Evolutionary conservation across 2,329 filamentous ascomycete species (phyloP).

Genomic region (Tolypocladium tropicale): DNA sequence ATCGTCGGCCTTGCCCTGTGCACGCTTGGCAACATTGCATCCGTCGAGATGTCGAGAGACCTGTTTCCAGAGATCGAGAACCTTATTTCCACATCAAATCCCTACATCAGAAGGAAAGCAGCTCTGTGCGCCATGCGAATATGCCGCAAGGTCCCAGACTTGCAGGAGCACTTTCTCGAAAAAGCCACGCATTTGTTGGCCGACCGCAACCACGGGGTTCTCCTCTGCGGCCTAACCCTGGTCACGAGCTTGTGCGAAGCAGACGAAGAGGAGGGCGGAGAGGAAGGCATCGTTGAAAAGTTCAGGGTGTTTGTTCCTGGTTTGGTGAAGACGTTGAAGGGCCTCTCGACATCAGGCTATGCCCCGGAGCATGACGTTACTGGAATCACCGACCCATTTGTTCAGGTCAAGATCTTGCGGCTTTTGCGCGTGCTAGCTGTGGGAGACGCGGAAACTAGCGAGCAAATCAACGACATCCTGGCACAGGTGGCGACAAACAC

Average conservation of each 20-base stretch:
- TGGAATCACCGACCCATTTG: conserved; percentile 92
- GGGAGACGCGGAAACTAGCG: conserved; percentile 78
- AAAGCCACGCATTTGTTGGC: conserved; percentile 82
- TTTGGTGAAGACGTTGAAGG: conserved; percentile 84
- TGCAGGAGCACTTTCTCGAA: conserved; percentile 94
- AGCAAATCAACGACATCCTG: conserved; percentile 97
- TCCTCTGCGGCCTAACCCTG: conserved; percentile 84
- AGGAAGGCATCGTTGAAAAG: conserved; percentile 80
- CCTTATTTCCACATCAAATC: conserved; percentile 84
- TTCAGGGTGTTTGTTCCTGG: conserved; percentile 79
- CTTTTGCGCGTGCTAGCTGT: conserved; percentile 77
- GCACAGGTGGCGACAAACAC: conserved; percentile 98
- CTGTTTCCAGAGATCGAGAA: conserved; percentile 93
- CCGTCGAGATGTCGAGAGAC: conserved; percentile 95
- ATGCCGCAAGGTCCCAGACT: conserved; percentile 92
- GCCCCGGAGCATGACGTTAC: conserved; percentile 97
- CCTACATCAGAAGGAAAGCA: conserved; percentile 96
- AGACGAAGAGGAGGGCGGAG: conserved; percentile 85
- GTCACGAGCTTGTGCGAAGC: conserved; percentile 90
- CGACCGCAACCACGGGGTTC: conserved; percentile 90
- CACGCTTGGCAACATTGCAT: conserved; percentile 95
- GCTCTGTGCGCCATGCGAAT: conserved; percentile 99
- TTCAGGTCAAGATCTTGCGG: conserved; percentile 92
- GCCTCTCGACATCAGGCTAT: conserved; percentile 88
- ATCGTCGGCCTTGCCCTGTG: conserved; percentile 93